phyloP scores from a whole-genome alignment of 1,139 yeast species.

The Candida frijolesensis region DNA sequence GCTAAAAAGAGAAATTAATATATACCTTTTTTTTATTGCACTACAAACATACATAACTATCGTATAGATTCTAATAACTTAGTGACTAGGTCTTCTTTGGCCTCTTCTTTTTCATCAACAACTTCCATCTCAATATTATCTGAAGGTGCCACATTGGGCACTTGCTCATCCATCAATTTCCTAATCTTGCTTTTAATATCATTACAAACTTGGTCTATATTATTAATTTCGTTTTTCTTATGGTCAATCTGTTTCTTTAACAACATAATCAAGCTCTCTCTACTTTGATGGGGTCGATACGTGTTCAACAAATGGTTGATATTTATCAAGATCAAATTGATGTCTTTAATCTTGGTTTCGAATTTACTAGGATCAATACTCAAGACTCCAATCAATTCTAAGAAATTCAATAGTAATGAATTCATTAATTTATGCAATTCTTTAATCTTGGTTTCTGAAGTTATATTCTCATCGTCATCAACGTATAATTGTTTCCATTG shows the following conservation, averaged over 20 bases:
- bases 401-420: slow-evolving; percentile 67
- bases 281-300: slow-evolving; percentile 85
- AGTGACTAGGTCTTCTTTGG: slow-evolving; percentile 17
- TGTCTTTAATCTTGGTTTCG: slow-evolving; percentile 66
- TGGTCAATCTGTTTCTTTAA: slow-evolving; percentile 63
- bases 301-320: slow-evolving; percentile 83
- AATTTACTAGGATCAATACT: slow-evolving; percentile 68
- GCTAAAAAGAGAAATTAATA: background rate
- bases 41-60: background rate
- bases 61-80: slow-evolving; percentile 18
- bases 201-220: slow-evolving; percentile 47
- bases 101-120: slow-evolving; percentile 12
- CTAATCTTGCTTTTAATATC: slow-evolving; percentile 47
- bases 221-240: slow-evolving; percentile 54
- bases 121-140: slow-evolving; percentile 3
- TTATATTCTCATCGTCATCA: slow-evolving; percentile 45
- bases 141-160: background rate
- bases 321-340: slow-evolving; percentile 74
- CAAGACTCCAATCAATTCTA: slow-evolving; percentile 76
- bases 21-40: background rate
- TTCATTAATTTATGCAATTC: slow-evolving; percentile 72
- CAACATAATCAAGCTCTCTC: slow-evolving; percentile 75
- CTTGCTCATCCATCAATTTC: slow-evolving; percentile 22
- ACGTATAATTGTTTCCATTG: slow-evolving; percentile 70
- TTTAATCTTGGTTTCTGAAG: slow-evolving; percentile 56